phyloP scores from a whole-genome alignment of 495 filamentous ascomycete genomes.

The Podospora australis region DNA sequence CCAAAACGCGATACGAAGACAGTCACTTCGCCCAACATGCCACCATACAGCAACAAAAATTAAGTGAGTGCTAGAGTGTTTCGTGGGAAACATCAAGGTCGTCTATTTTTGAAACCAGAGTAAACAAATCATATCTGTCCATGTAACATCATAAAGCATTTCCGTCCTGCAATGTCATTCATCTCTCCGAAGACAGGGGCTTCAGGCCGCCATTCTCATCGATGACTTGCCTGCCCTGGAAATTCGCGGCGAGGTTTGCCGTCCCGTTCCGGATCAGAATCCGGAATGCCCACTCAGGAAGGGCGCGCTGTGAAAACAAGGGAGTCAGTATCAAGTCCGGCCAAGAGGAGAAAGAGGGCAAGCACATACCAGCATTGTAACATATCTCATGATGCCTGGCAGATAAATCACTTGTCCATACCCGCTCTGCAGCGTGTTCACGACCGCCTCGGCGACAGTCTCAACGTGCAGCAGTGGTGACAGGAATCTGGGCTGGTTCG shows the following conservation, averaged over 20 bases:
- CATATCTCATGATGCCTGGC: slow-evolving; percentile 27
- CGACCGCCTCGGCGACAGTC: slow-evolving; percentile 31
- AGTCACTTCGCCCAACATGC: no score
- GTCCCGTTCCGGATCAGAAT: background rate
- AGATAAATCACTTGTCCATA: slow-evolving; percentile 27
- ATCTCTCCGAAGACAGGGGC: no score
- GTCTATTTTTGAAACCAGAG: no score
- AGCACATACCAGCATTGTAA: slow-evolving; percentile 29
- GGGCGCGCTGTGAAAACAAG: slow-evolving; percentile 6
- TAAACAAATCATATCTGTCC: no score
- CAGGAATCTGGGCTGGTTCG: slow-evolving; percentile 26
- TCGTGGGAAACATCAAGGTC: no score
- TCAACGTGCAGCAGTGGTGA: slow-evolving; percentile 33
- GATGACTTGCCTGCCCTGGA: slow-evolving; percentile 3
- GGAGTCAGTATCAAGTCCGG: no score
- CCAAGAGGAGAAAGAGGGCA: background rate
- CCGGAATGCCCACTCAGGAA: slow-evolving; percentile 6
- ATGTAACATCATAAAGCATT: no score
- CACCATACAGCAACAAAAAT: no score
- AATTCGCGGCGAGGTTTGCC: background rate
- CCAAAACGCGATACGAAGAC: no score
- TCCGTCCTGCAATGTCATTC: no score
- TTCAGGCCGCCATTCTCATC: slow-evolving; percentile 7
- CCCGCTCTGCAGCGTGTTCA: slow-evolving; percentile 27
- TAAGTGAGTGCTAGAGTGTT: no score